These are phyloP conservation scores for Coemansia sp. DNA, from an alignment of 192 early-diverging fungal genomes.

Conservation along the genomic window DNA sequence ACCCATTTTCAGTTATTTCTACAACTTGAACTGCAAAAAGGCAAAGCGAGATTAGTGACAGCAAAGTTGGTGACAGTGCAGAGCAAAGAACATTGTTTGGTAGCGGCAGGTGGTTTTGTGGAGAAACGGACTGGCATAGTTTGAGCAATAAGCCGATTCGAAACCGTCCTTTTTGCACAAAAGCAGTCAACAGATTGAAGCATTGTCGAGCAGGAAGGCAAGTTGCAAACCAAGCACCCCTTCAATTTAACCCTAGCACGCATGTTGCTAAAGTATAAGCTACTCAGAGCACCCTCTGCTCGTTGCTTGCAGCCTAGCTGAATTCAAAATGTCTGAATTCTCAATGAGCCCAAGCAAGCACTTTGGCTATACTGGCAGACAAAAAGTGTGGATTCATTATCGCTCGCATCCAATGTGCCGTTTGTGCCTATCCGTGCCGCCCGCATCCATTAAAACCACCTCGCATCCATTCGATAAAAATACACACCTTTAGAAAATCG, in stretches of 20 bases:
- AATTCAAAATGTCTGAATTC: constrained; percentile 9
- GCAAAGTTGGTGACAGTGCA: too few relatives aligned
- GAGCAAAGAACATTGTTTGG: too few relatives aligned
- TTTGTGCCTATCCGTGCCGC: neutral
- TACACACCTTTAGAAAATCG: constrained; percentile 26
- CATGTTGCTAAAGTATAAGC: too few relatives aligned
- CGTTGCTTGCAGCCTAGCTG: constrained; percentile 24
- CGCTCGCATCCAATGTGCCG: neutral
- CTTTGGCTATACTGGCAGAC: neutral
- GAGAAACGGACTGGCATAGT: too few relatives aligned
- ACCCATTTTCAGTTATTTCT: constrained; percentile 79
- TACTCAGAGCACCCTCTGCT: too few relatives aligned
- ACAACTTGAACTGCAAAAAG: neutral
- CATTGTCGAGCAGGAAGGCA: too few relatives aligned
- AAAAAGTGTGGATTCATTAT: neutral
- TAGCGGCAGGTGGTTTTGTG: too few relatives aligned
- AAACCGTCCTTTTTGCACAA: too few relatives aligned
- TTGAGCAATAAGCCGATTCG: too few relatives aligned
- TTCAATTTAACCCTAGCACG: too few relatives aligned
- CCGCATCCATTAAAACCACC: constrained; percentile 14
- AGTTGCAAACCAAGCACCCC: too few relatives aligned
- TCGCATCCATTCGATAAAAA: constrained; percentile 12
- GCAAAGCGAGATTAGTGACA: neutral
- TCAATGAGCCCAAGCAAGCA: constrained; percentile 5
- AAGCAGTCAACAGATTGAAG: too few relatives aligned